phyloP scores from a whole-genome alignment of 2,329 filamentous ascomycete species.

The Pseudopithomyces maydicus region DNA sequence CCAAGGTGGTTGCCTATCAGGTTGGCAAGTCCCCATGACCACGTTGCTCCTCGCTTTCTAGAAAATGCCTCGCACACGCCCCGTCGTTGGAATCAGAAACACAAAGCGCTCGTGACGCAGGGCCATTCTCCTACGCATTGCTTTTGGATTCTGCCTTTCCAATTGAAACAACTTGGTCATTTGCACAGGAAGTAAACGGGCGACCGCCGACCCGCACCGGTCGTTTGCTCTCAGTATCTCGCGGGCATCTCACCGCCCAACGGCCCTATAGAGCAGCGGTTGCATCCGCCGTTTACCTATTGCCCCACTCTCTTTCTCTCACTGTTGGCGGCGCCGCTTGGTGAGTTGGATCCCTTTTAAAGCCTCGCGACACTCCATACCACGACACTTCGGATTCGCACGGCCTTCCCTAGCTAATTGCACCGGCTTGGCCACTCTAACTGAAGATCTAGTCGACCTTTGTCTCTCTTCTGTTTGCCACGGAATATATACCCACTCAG shows the following conservation, averaged over 20 bases:
- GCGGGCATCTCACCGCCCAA: background rate
- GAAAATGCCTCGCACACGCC: too few relatives aligned
- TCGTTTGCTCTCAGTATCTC: background rate
- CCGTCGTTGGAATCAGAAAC: too few relatives aligned
- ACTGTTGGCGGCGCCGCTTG: background rate
- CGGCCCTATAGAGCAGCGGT: background rate
- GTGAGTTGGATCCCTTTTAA: background rate
- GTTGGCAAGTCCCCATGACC: background rate
- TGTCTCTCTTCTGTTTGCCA: background rate
- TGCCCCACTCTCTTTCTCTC: background rate
- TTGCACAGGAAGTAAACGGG: background rate
- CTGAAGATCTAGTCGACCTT: background rate
- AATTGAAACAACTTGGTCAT: background rate
- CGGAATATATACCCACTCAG: background rate
- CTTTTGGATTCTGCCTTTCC: background rate
- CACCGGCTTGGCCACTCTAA: background rate
- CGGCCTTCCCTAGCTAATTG: background rate
- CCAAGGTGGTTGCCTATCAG: background rate
- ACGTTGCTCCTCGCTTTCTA: background rate
- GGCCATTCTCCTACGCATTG: background rate
- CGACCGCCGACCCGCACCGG: background rate
- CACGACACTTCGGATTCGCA: background rate
- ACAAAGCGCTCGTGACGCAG: too few relatives aligned
- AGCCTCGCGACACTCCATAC: too few relatives aligned
- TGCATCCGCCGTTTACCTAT: background rate